These are phyloP conservation scores for Chaetoceros tenuissimus DNA, from an alignment of 108 stramenopile species.

Conservation along the genomic window DNA sequence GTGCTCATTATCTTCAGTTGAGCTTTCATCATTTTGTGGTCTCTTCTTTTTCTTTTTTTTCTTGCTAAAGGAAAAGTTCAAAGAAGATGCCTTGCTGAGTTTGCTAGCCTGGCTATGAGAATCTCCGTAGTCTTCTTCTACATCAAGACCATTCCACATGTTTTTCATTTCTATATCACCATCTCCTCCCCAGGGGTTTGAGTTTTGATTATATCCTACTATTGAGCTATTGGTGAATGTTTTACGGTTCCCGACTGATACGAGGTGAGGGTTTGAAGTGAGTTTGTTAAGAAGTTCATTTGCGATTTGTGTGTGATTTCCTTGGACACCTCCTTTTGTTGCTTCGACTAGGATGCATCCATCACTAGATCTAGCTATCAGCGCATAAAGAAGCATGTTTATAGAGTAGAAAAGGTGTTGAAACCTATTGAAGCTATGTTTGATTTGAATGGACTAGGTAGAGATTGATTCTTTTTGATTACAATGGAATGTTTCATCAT, in stretches of 20 bases:
- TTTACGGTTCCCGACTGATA: conserved; percentile 43
- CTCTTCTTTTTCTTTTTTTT: conserved; percentile 39
- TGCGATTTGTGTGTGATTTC: conserved; percentile 59
- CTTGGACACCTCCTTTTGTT: conserved; percentile 33
- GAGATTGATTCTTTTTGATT: too few species aligned
- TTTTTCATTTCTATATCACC: conserved; percentile 1
- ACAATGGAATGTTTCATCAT: too few species aligned
- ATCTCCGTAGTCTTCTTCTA: conserved; percentile 17
- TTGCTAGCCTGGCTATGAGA: conserved; percentile 13
- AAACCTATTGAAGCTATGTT: too few species aligned
- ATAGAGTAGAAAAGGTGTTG: too few species aligned
- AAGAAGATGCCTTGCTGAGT: conserved; percentile 3
- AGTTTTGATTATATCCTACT: conserved; percentile 18
- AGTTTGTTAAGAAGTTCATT: conserved; percentile 42
- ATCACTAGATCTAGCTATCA: conserved; percentile 55
- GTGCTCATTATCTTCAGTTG: neutral
- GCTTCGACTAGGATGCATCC: conserved; percentile 53
- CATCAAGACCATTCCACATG: conserved; percentile 28
- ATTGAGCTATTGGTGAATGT: conserved; percentile 55
- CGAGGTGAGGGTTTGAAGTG: conserved; percentile 31
- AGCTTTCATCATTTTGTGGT: neutral
- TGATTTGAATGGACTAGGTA: too few species aligned
- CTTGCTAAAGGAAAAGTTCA: conserved; percentile 43
- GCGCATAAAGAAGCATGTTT: conserved; percentile 77
- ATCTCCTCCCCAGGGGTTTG: conserved; percentile 9